Evolutionary conservation across 2,329 filamentous ascomycete species (phyloP), one percentile per base, ranked within the genome.

Genomic region (Hypoxylon sp.): DNA sequence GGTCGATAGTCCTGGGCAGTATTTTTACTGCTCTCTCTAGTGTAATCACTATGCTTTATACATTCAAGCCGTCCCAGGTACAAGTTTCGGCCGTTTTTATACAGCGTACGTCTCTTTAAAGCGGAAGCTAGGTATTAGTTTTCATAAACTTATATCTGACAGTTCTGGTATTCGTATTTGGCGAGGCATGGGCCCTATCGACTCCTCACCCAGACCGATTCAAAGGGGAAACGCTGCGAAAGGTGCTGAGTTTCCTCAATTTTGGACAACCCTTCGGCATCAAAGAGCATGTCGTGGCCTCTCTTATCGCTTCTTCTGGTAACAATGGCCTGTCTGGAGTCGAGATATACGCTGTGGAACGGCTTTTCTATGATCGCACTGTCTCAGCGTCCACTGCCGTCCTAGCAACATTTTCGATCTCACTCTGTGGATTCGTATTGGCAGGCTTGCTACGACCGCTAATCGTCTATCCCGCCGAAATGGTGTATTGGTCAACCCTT

Each of bases 401-500:
- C 5, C 65, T 87, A 60, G 80, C 77, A 23, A 82, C 81, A 13
- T 83, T 88, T 56, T 87, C 85, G 0, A 87, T 88, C 43, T 84
- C 84, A 0, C 73, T 88, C 1, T 87, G 87, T 58, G 86, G 86
- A 0, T 88, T 87, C 43, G 86, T 85, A 1, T 74, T 88, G 2
- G 83, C 81, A 46, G 86, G 86, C 6, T 49, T 88, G 2, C 75
- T 88, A 72, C 84, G 86, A 0, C 85, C 86, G 0, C 80, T 88
- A 38, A 80, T 81, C 1, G 85, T 88, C 10, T 88, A 84, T 80
- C 85, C 86, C 56, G 82, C 84, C 4, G 85, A 88, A 13, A 81
- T 84, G 1, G 86, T 88, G 2, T 88, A 86, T 75, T 88, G 86
- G 86, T 78, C 80, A 36, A 85, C 79, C 5, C 74, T 87, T 3